Percentiles rank a stretch among this genome's conserved stretches.
Evolutionary conservation across 2,329 filamentous ascomycete genomes (phyloP).

Genomic region (Rutstroemia sp.): DNA sequence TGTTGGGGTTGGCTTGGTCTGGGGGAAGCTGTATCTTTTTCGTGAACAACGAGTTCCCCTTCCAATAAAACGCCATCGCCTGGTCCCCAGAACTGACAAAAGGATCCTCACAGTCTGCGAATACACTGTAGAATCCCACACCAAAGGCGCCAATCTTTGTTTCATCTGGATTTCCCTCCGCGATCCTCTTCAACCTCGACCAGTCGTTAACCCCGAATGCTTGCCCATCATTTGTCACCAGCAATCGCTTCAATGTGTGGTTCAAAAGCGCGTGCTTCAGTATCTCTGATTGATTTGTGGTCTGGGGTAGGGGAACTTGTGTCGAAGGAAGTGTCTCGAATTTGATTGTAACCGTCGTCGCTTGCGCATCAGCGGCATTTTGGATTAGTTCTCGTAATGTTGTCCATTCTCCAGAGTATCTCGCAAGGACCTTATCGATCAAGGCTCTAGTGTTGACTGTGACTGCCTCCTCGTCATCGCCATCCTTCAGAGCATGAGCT

Average conservation of each 20-base stretch:
- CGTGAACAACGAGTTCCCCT: constrained; percentile 94
- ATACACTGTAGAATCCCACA: constrained; percentile 97
- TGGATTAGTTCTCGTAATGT: constrained; percentile 89
- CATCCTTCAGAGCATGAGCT: constrained; percentile 77
- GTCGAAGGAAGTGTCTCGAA: constrained; percentile 87
- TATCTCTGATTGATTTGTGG: constrained; percentile 59
- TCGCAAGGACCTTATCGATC: constrained; percentile 94
- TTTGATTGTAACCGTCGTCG: constrained; percentile 79
- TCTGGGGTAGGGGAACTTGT: constrained; percentile 57
- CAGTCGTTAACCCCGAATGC: constrained; percentile 88
- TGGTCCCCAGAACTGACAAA: constrained; percentile 90
- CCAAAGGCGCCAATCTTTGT: constrained; percentile 99
- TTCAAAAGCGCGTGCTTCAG: constrained; percentile 79
- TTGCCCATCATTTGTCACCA: constrained; percentile 88
- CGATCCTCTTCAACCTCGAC: constrained; percentile 88
- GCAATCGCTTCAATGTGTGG: constrained; percentile 78
- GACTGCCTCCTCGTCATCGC: constrained; percentile 90
- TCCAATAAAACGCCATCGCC: constrained; percentile 99
- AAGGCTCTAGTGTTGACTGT: constrained; percentile 94
- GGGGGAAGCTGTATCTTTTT: constrained; percentile 69
- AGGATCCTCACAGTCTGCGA: constrained; percentile 95
- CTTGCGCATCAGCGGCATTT: constrained; percentile 95
- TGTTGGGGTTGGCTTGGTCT: constrained; percentile 60
- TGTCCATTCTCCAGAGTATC: constrained; percentile 95
- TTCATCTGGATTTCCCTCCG: constrained; percentile 98